These are phyloP conservation scores for Hericium alpestre DNA, from an alignment of 768 basidiomycete species.

Conservation along the genomic window DNA sequence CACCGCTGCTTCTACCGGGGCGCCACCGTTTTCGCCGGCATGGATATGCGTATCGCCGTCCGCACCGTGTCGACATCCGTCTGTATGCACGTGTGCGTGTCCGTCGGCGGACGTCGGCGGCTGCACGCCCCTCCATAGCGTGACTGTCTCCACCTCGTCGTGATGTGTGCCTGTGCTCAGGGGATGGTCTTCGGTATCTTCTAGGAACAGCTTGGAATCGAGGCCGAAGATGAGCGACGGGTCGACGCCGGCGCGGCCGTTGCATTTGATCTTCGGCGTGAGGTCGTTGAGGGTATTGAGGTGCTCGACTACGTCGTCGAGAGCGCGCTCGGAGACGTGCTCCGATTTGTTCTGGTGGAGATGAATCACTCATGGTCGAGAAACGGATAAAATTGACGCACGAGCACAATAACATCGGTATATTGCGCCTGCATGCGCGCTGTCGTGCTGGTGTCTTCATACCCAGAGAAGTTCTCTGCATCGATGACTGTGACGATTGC, in stretches of 20 bases:
- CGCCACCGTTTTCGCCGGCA: background rate
- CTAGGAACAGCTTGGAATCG: conserved; percentile 66
- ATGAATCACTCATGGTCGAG: background rate
- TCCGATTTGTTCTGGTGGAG: conserved; percentile 78
- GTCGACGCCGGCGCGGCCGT: conserved; percentile 54
- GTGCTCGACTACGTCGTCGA: conserved; percentile 81
- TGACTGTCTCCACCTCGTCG: conserved; percentile 80
- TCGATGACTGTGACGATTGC: conserved; percentile 87
- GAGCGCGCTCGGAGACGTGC: conserved; percentile 60
- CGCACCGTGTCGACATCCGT: background rate
- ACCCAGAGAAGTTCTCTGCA: conserved; percentile 85
- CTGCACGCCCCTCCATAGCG: conserved; percentile 37
- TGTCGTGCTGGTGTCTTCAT: conserved; percentile 86
- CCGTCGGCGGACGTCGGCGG: conserved; percentile 5
- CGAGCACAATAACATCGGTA: conserved; percentile 82
- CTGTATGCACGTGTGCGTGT: conserved; percentile 13
- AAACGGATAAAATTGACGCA: conserved; percentile 25
- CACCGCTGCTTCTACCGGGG: conserved; percentile 22
- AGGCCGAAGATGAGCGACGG: conserved; percentile 82
- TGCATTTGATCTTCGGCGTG: conserved; percentile 75
- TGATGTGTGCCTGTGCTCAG: conserved; percentile 35
- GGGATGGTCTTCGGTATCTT: conserved; percentile 5
- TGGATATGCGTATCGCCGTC: background rate
- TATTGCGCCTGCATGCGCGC: conserved; percentile 95
- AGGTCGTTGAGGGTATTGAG: conserved; percentile 81